These are phyloP conservation scores for Phtheirospermum japonicum DNA, from an alignment of 257 asterid species.

Conservation along the genomic window DNA sequence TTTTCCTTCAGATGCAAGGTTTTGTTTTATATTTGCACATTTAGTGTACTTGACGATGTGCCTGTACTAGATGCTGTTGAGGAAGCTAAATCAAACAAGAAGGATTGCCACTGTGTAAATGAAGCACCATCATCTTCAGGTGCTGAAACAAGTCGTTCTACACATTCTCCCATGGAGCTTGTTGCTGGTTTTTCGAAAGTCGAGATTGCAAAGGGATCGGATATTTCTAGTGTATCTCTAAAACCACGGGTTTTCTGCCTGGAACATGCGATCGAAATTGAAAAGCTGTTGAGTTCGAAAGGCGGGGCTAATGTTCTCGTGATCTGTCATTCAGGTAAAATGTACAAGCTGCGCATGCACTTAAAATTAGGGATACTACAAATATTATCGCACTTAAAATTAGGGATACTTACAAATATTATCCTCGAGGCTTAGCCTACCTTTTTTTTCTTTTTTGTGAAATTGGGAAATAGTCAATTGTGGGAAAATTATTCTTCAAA, in stretches of 20 bases:
- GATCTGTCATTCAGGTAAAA: slow-evolving; percentile 96
- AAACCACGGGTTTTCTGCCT: slow-evolving; percentile 87
- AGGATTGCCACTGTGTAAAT: slow-evolving; percentile 27
- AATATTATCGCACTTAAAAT: too few relatives aligned
- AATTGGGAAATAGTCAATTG: too few relatives aligned
- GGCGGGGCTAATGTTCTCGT: slow-evolving; percentile 91
- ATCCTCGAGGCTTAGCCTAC: too few relatives aligned
- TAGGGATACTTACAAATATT: too few relatives aligned
- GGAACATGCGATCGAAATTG: slow-evolving; percentile 91
- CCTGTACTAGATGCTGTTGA: slow-evolving; percentile 33
- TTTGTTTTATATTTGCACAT: slow-evolving; percentile 3
- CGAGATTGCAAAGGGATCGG: slow-evolving; percentile 42
- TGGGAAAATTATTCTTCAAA: not conserved
- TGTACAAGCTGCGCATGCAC: too few relatives aligned
- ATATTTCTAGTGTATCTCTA: slow-evolving; percentile 37
- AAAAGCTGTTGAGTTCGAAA: slow-evolving; percentile 53
- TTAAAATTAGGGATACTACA: too few relatives aligned
- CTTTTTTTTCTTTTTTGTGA: too few relatives aligned
- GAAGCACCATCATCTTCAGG: slow-evolving; percentile 24
- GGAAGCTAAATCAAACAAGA: slow-evolving; percentile 28
- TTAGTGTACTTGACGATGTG: slow-evolving; percentile 22
- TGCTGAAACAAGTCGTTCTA: slow-evolving; percentile 33
- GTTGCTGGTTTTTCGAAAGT: slow-evolving; percentile 28
- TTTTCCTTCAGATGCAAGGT: slow-evolving; percentile 7
- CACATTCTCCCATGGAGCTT: not conserved